Base-by-base conservation (phyloP, 352 stramenopile genomes). In the Globisporangium alternatum region DNA sequence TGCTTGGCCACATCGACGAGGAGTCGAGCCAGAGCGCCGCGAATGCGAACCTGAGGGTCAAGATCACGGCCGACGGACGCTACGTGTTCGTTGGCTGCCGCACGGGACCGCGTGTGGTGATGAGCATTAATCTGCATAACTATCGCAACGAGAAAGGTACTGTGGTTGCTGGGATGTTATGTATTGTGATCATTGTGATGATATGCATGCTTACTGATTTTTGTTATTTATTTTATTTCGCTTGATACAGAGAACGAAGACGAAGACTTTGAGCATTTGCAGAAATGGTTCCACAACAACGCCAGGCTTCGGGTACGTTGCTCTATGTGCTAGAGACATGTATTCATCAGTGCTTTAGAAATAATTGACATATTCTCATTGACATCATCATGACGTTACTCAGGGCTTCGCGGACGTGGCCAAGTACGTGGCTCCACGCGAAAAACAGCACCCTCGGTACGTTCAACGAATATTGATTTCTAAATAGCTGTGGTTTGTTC, bases 31-130 rank as follows among this genome's bases (percentile, higher is more conserved):
- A 85, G 39, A 74, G 78, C 45, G 82, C 72, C 21, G 61, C 58
- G 5, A 79, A 76, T 30, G 74, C 78, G 8, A 77, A 89, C 30
- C 58, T 95, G 30, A 76, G 83, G 5, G 77, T 95, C 15, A 95
- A 93, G 71, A 88, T 95, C 45, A 83, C 86, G 9, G 54, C 72
- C 19, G 86, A 95, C 54, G 84, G 86, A 3, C 79, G 81, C 35
- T 93, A 90, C 53, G 78, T 88, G n/a, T 95, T 95, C 65, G 85
- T 92, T 13, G 86, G 86, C 37, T 90, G 83, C 44, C 83, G 86
- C 25, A 81, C 83, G 31, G 77, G 80, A 0, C 71, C 74, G 5
- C 84, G 83, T 9, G 75, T 91, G 30, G 71, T 95, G 52, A 91
- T 95, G 83, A 91, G 80, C 64, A 89, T 95, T 54, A 80, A 92